These are phyloP conservation scores for Suzukiozyma palmioleophila DNA, from an alignment of 1,139 yeast species.

Conservation along the genomic window DNA sequence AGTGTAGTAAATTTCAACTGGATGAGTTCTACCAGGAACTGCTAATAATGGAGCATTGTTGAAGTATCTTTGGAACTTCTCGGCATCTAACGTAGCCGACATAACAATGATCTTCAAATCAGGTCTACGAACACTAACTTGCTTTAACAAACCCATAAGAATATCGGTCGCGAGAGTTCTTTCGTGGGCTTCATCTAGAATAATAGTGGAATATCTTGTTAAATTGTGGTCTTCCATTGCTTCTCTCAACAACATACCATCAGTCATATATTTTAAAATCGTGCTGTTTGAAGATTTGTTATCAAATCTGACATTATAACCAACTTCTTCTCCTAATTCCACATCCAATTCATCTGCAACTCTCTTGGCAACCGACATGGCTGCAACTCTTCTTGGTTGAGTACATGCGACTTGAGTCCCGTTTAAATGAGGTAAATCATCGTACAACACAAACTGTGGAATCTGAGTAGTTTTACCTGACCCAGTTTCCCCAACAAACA, in stretches of 20 bases:
- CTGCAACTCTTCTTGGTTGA: slow-evolving; percentile 97
- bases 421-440: slow-evolving; percentile 79
- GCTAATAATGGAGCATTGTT: slow-evolving; percentile 90
- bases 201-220: slow-evolving; percentile 78
- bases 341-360: slow-evolving; percentile 98
- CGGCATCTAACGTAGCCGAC: slow-evolving; percentile 98
- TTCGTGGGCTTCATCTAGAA: slow-evolving; percentile 97
- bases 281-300: slow-evolving; percentile 80
- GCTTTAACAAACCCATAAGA: slow-evolving; percentile 89
- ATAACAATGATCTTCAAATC: slow-evolving; percentile 89
- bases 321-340: slow-evolving; percentile 84
- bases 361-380: slow-evolving; percentile 94
- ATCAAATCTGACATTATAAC: slow-evolving; percentile 90
- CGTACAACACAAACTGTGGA: slow-evolving; percentile 91
- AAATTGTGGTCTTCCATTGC: slow-evolving; percentile 95
- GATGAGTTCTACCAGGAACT: slow-evolving; percentile 97
- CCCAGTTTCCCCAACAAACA: slow-evolving; percentile 98
- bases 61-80: slow-evolving; percentile 87
- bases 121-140: slow-evolving; percentile 72
- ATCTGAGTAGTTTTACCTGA: slow-evolving; percentile 97
- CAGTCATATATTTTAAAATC: slow-evolving; percentile 92
- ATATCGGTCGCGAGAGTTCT: slow-evolving; percentile 96
- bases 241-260: slow-evolving; percentile 95
- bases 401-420: slow-evolving; percentile 92
- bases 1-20: slow-evolving; percentile 94